Percentiles rank a stretch among this genome's conserved stretches.
Evolutionary conservation across 192 early-diverging fungal species (phyloP).

Genomic region (Powellomyces hirtus): DNA sequence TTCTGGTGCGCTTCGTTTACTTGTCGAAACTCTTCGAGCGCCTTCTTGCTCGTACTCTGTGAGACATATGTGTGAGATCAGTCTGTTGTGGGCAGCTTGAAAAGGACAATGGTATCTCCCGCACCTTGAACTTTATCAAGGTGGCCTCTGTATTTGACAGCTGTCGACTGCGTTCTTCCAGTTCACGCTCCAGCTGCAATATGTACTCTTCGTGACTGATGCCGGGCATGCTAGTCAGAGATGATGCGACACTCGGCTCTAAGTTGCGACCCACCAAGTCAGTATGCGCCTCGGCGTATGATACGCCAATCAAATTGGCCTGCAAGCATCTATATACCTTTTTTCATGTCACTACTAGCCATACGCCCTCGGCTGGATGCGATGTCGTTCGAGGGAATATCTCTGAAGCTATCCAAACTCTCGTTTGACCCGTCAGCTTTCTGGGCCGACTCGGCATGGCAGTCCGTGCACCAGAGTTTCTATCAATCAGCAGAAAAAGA

Average conservation of each 20-base stretch:
- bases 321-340: too few species aligned
- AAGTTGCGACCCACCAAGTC: too few species aligned
- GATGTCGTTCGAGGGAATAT: neutral
- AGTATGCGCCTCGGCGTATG: too few species aligned
- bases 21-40: conserved; percentile 23
- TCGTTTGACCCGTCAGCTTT: neutral
- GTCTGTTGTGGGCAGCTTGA: too few species aligned
- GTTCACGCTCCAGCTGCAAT: conserved; percentile 13
- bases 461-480: conserved; percentile 12
- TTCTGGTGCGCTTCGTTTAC: neutral
- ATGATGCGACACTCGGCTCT: neutral
- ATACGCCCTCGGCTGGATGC: neutral
- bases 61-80: too few species aligned
- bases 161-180: conserved; percentile 22
- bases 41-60: conserved; percentile 18
- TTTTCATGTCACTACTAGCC: neutral
- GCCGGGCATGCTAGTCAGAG: neutral
- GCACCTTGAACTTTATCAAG: conserved; percentile 10
- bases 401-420: neutral
- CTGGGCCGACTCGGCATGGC: neutral
- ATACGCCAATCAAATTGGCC: too few species aligned
- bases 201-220: conserved; percentile 7
- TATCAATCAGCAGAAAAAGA: neutral
- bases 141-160: neutral
- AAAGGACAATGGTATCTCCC: too few species aligned